phyloP scores from a whole-genome alignment of 2,329 filamentous ascomycete species.

The Chaetoscypha palmicola region DNA sequence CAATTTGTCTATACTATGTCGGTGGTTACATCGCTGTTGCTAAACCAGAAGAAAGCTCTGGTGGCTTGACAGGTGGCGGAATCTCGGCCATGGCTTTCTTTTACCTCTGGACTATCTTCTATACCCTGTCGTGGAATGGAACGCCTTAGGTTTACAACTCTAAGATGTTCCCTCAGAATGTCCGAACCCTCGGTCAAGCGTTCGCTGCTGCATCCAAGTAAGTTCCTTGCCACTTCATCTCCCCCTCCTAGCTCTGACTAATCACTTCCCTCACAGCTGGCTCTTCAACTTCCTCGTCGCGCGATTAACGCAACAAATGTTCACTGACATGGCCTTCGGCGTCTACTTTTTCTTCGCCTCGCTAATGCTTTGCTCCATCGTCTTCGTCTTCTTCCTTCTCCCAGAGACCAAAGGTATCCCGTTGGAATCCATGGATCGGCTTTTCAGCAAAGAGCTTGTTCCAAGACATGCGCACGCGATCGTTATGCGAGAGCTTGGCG shows the following conservation, averaged over 20 bases:
- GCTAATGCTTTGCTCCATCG: slow-evolving; percentile 13
- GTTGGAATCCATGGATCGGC: slow-evolving; percentile 47
- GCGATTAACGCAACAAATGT: slow-evolving; percentile 23
- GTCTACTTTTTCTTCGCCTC: slow-evolving; percentile 22
- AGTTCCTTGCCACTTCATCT: slow-evolving; percentile 44
- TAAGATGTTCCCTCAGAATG: slow-evolving; percentile 54
- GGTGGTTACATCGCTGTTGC: slow-evolving; percentile 11
- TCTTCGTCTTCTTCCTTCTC: slow-evolving; percentile 45
- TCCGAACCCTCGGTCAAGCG: slow-evolving; percentile 45
- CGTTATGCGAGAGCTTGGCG: slow-evolving; percentile 22
- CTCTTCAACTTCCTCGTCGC: slow-evolving; percentile 67
- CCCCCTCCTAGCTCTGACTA: neutral
- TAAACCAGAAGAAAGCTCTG: slow-evolving; percentile 5
- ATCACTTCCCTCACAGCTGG: slow-evolving; percentile 52
- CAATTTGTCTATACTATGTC: slow-evolving; percentile 14
- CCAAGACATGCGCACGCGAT: slow-evolving; percentile 20
- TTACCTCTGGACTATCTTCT: slow-evolving; percentile 36
- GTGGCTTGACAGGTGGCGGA: slow-evolving; percentile 30
- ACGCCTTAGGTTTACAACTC: slow-evolving; percentile 64
- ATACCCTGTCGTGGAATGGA: slow-evolving; percentile 61
- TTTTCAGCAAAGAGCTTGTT: slow-evolving; percentile 33
- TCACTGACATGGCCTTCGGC: slow-evolving; percentile 22
- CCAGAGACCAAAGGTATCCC: slow-evolving; percentile 64
- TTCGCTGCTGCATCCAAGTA: slow-evolving; percentile 62
- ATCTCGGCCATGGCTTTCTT: slow-evolving; percentile 31